phyloP scores from a whole-genome alignment of 2,329 filamentous ascomycete species.

The Stachybotrys echinatus region DNA sequence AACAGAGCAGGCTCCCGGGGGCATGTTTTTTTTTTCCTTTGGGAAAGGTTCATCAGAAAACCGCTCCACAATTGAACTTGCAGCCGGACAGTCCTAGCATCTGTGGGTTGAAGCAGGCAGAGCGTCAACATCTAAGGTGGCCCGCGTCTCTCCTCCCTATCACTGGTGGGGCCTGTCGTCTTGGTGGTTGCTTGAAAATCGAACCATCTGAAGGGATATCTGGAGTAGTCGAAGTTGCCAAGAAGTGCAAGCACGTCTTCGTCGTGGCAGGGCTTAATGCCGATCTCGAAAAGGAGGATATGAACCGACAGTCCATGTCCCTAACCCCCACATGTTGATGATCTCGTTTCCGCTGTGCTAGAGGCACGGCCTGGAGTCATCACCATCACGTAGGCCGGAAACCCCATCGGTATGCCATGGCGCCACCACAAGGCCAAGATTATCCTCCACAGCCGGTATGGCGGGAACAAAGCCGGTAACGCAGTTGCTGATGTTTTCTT shows the following conservation, averaged over 20 bases:
- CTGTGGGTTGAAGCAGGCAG: conserved; percentile 9
- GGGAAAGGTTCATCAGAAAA: conserved; percentile 25
- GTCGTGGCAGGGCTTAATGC: conserved; percentile 7
- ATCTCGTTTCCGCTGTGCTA: conserved; percentile 7
- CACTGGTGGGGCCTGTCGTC: conserved; percentile 10
- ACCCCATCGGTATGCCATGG: conserved; percentile 11
- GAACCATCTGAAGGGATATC: conserved; percentile 4
- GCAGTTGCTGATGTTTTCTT: conserved; percentile 64
- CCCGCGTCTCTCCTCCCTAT: conserved; percentile 7
- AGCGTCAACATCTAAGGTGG: conserved; percentile 7
- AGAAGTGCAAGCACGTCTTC: conserved; percentile 6
- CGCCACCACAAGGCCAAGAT: conserved; percentile 1
- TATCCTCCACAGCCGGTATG: conserved; percentile 48
- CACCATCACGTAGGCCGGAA: conserved; percentile 9
- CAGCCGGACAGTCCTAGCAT: conserved; percentile 3
- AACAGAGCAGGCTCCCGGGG: conserved; percentile 20
- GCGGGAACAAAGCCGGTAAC: conserved; percentile 66
- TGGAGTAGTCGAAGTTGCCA: conserved; percentile 4
- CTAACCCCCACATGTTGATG: conserved; percentile 7
- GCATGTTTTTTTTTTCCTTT: conserved; percentile 31
- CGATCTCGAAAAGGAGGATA: conserved; percentile 10
- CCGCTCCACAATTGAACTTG: conserved; percentile 8
- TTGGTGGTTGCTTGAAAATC: conserved; percentile 9
- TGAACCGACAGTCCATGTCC: conserved; percentile 7
- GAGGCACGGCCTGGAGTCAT: conserved; percentile 5